phyloP scores from a whole-genome alignment of 2,329 filamentous ascomycete genomes.

The Phialophora verrucosa region DNA sequence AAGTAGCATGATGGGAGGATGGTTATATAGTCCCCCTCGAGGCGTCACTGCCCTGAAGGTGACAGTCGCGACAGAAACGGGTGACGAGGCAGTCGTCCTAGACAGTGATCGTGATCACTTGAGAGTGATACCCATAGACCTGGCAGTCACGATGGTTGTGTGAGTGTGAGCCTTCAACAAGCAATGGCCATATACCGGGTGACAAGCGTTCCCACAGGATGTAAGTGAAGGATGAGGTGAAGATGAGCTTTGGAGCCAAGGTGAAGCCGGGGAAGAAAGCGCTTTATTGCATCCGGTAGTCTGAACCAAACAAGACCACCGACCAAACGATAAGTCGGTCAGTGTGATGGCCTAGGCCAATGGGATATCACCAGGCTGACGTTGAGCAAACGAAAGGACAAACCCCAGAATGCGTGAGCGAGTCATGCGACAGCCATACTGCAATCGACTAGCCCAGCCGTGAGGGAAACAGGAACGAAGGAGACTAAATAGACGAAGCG shows the following conservation, averaged over 20 bases:
- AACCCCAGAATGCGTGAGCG: conserved; percentile 21
- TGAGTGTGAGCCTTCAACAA: background rate
- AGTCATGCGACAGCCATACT: conserved; percentile 25
- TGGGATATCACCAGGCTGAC: conserved; percentile 27
- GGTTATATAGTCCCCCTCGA: conserved; percentile 10
- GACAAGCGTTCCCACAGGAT: background rate
- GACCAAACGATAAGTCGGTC: conserved; percentile 21
- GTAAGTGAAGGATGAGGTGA: conserved; percentile 2
- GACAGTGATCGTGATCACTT: background rate
- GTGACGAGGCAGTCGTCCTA: background rate
- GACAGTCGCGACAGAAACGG: conserved; percentile 1
- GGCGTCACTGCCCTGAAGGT: conserved; percentile 23
- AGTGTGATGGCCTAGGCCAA: conserved; percentile 27
- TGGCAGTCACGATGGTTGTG: conserved; percentile 1
- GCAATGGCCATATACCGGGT: background rate
- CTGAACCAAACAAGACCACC: background rate
- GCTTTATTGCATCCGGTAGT: conserved; percentile 4
- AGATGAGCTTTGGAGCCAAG: conserved; percentile 8
- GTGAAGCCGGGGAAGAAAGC: conserved; percentile 15
- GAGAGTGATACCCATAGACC: conserved; percentile 1
- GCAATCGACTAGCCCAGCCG: conserved; percentile 27
- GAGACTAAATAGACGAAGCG: conserved; percentile 34
- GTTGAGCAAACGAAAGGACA: conserved; percentile 7
- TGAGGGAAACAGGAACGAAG: conserved; percentile 17
- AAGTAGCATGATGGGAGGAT: conserved; percentile 31